Conservation (phyloP, 1,284 basidiomycete genomes). For the Ustanciosporium gigantosporum region DNA sequence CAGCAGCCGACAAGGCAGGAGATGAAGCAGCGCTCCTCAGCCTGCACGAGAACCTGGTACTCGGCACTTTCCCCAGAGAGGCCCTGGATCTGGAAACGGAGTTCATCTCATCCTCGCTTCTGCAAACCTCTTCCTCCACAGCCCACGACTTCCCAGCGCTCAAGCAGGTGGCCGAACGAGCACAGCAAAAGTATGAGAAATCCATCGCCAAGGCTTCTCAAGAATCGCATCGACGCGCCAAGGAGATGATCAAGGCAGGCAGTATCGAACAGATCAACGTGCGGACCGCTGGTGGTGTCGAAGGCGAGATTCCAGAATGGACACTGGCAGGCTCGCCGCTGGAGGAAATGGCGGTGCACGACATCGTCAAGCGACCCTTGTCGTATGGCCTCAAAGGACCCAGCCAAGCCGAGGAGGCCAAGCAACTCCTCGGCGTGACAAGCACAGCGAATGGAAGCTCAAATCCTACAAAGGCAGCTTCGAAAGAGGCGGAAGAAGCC, state of each 20-base stretch:
- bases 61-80: conserved; percentile 81
- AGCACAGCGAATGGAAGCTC: conserved; percentile 2
- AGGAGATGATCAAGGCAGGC: conserved; percentile 73
- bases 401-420: conserved; percentile 8
- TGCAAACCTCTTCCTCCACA: conserved; percentile 37
- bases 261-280: conserved; percentile 46
- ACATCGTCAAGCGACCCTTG: conserved; percentile 63
- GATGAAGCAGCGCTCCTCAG: conserved; percentile 28
- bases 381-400: conserved; percentile 42
- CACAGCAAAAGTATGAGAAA: conserved; percentile 91
- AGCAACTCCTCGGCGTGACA: conserved; percentile 2
- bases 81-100: conserved; percentile 71
- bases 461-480: conserved; percentile 2
- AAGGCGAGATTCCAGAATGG: conserved; percentile 64
- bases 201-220: conserved; percentile 86
- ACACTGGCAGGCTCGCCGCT: conserved; percentile 68
- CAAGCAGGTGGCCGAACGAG: conserved; percentile 83
- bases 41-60: conserved; percentile 58
- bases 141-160: conserved; percentile 73
- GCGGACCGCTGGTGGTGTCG: not conserved
- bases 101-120: conserved; percentile 69
- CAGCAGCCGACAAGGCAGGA: not conserved
- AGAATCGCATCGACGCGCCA: conserved; percentile 83
- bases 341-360: conserved; percentile 73
- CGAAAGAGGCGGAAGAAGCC: conserved; percentile 64